Percentiles rank a stretch among this genome's conserved stretches.
Conservation (phyloP, 257 asterid species). For the Solanum pinnatisectum region DNA sequence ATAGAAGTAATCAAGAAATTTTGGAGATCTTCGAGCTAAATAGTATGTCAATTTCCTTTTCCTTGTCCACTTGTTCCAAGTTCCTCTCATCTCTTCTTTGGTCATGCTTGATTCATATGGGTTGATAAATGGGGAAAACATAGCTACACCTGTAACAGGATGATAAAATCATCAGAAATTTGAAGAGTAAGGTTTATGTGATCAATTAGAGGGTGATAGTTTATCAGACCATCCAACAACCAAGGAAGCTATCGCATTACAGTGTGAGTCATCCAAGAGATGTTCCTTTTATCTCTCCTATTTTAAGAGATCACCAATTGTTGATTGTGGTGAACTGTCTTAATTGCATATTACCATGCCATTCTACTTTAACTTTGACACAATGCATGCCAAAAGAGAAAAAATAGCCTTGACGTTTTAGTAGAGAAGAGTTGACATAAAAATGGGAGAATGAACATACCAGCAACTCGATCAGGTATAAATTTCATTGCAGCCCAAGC, state of each 20-base stretch:
- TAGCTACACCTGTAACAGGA: slow-evolving; percentile 50
- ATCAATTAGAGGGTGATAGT: background rate
- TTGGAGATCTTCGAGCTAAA: slow-evolving; percentile 69
- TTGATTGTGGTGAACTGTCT: background rate
- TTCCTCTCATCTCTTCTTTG: slow-evolving; percentile 51
- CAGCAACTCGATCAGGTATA: slow-evolving; percentile 62
- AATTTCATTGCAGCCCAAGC: slow-evolving; percentile 86
- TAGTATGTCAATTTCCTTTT: slow-evolving; percentile 41
- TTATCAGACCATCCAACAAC: background rate
- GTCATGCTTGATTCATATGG: slow-evolving; percentile 78
- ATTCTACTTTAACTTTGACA: background rate
- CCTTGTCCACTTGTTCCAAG: slow-evolving; percentile 66
- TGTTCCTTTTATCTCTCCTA: background rate
- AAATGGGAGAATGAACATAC: slow-evolving; percentile 16
- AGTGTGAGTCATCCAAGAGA: background rate
- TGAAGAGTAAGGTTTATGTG: background rate
- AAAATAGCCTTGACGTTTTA: background rate
- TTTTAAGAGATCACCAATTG: background rate
- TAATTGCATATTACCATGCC: background rate
- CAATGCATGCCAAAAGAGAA: background rate
- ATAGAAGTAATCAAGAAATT: slow-evolving; percentile 51
- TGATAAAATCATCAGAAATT: background rate
- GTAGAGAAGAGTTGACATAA: background rate
- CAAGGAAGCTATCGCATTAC: background rate
- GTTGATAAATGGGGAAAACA: slow-evolving; percentile 74